Conservation (phyloP, 345 rosid genomes). For the Camelina neglecta region DNA sequence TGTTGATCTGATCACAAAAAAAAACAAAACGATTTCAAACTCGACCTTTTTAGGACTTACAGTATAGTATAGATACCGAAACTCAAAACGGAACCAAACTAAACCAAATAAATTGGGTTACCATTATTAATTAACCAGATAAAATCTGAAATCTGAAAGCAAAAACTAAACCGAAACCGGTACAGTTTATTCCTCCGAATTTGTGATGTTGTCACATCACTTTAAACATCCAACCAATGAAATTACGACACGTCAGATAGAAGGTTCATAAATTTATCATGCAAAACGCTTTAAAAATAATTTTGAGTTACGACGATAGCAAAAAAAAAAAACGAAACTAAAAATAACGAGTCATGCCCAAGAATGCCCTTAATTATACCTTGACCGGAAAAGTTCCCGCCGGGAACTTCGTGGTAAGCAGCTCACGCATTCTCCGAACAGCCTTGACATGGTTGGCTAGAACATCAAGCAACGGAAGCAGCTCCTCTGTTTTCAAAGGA, state of each 20-base stretch:
- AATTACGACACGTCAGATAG: background rate
- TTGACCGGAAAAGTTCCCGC: slow-evolving; percentile 92
- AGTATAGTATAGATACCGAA: background rate
- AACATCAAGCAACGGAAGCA: slow-evolving; percentile 88
- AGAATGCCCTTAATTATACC: slow-evolving; percentile 47
- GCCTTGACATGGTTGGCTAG: slow-evolving; percentile 94
- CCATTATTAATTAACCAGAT: too few species aligned
- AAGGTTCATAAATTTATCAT: slow-evolving; percentile 12
- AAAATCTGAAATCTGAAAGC: background rate
- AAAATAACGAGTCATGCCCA: background rate
- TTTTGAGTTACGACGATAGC: background rate
- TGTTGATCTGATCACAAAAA: background rate
- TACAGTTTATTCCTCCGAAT: background rate
- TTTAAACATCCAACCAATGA: background rate
- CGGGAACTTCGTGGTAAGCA: slow-evolving; percentile 87
- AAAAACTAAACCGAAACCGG: background rate
- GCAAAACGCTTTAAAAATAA: slow-evolving; percentile 8
- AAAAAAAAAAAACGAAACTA: background rate
- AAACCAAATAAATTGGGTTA: background rate
- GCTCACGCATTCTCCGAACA: slow-evolving; percentile 85
- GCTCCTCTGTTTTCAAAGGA: slow-evolving; percentile 88
- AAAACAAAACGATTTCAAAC: background rate
- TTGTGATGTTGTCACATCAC: background rate
- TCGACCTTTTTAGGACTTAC: background rate
- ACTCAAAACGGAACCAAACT: background rate